phyloP scores from a whole-genome alignment of 768 basidiomycete species.

The Mycena indigotica region DNA sequence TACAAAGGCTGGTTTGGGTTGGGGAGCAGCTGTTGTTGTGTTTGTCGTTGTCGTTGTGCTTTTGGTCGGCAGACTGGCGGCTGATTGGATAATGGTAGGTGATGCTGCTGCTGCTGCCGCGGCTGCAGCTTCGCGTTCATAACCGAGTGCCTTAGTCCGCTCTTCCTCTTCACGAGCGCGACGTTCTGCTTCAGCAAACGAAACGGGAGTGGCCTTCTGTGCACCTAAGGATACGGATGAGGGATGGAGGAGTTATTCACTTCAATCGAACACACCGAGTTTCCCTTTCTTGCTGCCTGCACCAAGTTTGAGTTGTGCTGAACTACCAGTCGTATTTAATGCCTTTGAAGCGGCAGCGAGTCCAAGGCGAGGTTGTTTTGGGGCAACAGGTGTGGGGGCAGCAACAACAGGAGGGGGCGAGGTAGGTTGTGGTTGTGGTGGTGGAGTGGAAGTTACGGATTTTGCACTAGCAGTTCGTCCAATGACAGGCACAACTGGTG shows the following conservation, averaged over 20 bases:
- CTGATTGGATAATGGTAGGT: background rate
- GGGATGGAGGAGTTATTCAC: conserved; percentile 32
- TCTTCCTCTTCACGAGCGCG: conserved; percentile 92
- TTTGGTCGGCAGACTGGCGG: too few relatives aligned
- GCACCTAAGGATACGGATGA: conserved; percentile 83
- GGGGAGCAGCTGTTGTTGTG: conserved; percentile 20
- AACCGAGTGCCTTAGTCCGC: conserved; percentile 87
- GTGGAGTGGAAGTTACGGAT: background rate
- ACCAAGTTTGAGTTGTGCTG: conserved; percentile 18
- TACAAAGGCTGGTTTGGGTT: conserved; percentile 8
- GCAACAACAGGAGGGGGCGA: conserved; percentile 34
- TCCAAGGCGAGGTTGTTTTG: conserved; percentile 27
- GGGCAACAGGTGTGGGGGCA: conserved; percentile 35
- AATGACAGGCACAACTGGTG: conserved; percentile 17
- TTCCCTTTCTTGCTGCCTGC: conserved; percentile 25
- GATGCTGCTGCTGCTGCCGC: conserved; percentile 33
- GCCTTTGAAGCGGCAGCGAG: conserved; percentile 17
- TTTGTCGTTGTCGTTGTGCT: too few relatives aligned
- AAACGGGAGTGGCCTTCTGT: conserved; percentile 81
- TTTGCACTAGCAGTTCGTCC: conserved; percentile 13
- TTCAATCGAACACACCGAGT: conserved; percentile 19
- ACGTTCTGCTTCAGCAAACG: conserved; percentile 93
- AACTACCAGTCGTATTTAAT: conserved; percentile 13
- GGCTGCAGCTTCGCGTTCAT: conserved; percentile 75
- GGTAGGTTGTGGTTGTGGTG: conserved; percentile 25